These are phyloP conservation scores for Paspalum notatum DNA, from an alignment of 176 grass and related monocot species.

Conservation along the genomic window DNA sequence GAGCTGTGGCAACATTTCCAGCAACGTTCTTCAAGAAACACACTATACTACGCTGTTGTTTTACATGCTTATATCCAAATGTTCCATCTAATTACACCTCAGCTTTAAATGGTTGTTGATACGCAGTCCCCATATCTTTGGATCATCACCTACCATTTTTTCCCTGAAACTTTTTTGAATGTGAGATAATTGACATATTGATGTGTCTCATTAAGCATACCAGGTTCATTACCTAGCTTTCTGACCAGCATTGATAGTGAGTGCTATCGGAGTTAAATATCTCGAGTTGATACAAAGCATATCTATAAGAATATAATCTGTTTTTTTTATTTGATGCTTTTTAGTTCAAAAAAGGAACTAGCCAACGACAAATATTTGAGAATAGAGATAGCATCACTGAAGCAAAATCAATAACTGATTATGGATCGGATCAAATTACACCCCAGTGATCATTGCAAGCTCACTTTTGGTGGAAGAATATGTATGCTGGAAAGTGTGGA, in stretches of 20 bases:
- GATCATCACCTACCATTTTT: background rate
- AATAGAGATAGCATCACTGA: no score
- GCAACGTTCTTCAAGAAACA: background rate
- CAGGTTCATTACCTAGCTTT: no score
- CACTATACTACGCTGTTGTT: background rate
- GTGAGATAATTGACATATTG: background rate
- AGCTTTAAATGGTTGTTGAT: background rate
- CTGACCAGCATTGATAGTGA: no score
- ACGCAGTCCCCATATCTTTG: background rate
- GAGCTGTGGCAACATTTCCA: background rate
- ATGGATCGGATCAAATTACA: background rate
- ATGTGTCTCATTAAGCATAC: conserved; percentile 12
- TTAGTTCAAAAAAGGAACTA: no score
- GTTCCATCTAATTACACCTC: background rate
- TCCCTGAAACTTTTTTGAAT: background rate
- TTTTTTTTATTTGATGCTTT: no score
- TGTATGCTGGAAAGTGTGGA: conserved; percentile 34
- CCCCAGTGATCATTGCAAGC: conserved; percentile 21
- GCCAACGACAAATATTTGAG: no score
- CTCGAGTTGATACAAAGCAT: no score
- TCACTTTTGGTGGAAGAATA: conserved; percentile 37
- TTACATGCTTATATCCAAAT: background rate
- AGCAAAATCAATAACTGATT: background rate
- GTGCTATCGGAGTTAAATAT: no score
- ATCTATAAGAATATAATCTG: no score